phyloP scores from a whole-genome alignment of 257 asterid species.

The Lantana camara region DNA sequence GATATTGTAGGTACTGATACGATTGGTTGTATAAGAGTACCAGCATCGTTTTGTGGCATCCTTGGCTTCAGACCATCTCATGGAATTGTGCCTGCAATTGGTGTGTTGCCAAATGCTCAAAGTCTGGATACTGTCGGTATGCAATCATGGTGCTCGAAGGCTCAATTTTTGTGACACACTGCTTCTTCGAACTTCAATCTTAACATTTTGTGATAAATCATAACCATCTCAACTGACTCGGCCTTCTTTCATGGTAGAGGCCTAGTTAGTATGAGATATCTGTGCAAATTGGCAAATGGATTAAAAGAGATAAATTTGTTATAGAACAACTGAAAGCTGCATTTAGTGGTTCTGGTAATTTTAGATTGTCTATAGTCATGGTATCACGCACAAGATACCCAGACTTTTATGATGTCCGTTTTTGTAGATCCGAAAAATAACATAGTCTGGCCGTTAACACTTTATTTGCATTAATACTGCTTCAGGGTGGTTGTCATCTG shows the following conservation, averaged over 20 bases:
- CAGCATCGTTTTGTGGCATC: slow-evolving; percentile 77
- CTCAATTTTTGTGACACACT: too few species aligned
- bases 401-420: not conserved
- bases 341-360: slow-evolving; percentile 14
- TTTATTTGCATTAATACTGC: slow-evolving; percentile 24
- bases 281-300: slow-evolving; percentile 3
- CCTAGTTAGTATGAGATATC: not conserved
- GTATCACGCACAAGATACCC: slow-evolving; percentile 1
- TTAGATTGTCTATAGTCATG: not conserved
- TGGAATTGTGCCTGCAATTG: slow-evolving; percentile 69
- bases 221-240: not conserved
- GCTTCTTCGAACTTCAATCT: slow-evolving; percentile 18
- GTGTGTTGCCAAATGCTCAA: slow-evolving; percentile 84
- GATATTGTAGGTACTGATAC: slow-evolving; percentile 71
- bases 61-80: slow-evolving; percentile 91
- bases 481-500: slow-evolving; percentile 86
- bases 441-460: not conserved
- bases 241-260: not conserved
- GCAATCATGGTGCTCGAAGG: slow-evolving; percentile 33
- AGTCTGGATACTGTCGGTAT: slow-evolving; percentile 89
- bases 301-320: not conserved
- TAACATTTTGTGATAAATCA: not conserved
- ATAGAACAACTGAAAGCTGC: not conserved
- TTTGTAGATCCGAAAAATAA: slow-evolving; percentile 1
- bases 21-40: slow-evolving; percentile 57